Percentiles rank a stretch among this genome's conserved stretches.
Conservation (phyloP, 768 basidiomycete species). For the Rhodotorula toruloides region DNA sequence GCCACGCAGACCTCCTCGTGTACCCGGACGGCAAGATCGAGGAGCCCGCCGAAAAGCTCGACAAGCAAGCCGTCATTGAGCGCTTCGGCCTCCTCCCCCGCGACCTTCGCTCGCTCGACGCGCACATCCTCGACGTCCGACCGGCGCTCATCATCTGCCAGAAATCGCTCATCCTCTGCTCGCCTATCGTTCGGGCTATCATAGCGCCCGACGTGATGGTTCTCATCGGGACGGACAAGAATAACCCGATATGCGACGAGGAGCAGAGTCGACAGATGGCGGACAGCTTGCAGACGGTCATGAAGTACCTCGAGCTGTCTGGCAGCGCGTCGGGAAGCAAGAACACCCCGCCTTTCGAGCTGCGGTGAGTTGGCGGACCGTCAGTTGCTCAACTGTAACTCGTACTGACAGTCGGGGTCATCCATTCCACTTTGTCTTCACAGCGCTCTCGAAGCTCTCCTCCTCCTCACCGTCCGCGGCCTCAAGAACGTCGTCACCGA, state of each 20-base stretch:
- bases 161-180: conserved; percentile 25
- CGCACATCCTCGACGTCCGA: conserved; percentile 36
- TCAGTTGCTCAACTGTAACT: background rate
- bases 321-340: conserved; percentile 5
- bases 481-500: conserved; percentile 13
- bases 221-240: conserved; percentile 22
- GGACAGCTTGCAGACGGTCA: conserved; percentile 15
- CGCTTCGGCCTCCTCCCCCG: conserved; percentile 24
- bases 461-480: conserved; percentile 28
- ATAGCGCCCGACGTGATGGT: conserved; percentile 20
- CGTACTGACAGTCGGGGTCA: too few relatives aligned
- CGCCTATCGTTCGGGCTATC: conserved; percentile 32
- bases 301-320: conserved; percentile 17
- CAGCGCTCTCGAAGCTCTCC: conserved; percentile 31
- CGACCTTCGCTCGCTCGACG: conserved; percentile 35
- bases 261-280: conserved; percentile 16
- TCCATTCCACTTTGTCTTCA: too few relatives aligned
- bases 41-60: conserved; percentile 7
- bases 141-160: conserved; percentile 28
- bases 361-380: conserved; percentile 5
- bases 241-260: conserved; percentile 29
- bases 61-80: conserved; percentile 20
- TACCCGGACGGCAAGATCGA: conserved; percentile 16
- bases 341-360: conserved; percentile 28
- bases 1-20: conserved; percentile 2